Evolutionary conservation across 2,329 filamentous ascomycete genomes (phyloP).

Genomic region (Xylariales sp.): DNA sequence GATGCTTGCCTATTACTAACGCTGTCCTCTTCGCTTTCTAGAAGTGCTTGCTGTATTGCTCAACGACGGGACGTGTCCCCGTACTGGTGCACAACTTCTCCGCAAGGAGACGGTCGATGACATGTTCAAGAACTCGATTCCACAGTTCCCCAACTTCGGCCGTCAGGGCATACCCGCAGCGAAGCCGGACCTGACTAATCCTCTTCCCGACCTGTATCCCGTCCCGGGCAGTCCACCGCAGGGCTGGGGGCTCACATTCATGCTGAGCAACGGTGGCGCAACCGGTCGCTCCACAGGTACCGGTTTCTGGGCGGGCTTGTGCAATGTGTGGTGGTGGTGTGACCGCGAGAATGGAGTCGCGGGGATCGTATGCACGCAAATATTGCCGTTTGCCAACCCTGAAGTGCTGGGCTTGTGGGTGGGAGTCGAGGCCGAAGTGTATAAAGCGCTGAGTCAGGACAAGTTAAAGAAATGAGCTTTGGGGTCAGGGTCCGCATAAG

Average conservation of each 20-base stretch:
- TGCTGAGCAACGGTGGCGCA: slow-evolving; percentile 58
- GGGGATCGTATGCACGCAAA: slow-evolving; percentile 62
- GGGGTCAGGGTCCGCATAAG: background rate
- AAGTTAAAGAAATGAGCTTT: slow-evolving; percentile 1
- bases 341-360: slow-evolving; percentile 70
- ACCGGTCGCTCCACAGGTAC: slow-evolving; percentile 66
- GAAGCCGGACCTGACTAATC: slow-evolving; percentile 62
- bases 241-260: slow-evolving; percentile 72
- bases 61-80: slow-evolving; percentile 71
- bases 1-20: background rate
- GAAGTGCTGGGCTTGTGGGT: slow-evolving; percentile 57
- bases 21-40: slow-evolving; percentile 40
- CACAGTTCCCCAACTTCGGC: slow-evolving; percentile 64
- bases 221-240: slow-evolving; percentile 61
- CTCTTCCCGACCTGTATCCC: slow-evolving; percentile 62
- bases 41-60: slow-evolving; percentile 71
- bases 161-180: slow-evolving; percentile 57
- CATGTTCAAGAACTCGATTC: slow-evolving; percentile 74
- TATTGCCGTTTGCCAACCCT: slow-evolving; percentile 61
- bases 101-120: slow-evolving; percentile 66
- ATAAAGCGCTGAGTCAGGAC: slow-evolving; percentile 41
- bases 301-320: slow-evolving; percentile 67
- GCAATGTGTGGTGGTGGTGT: slow-evolving; percentile 72
- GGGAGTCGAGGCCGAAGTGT: slow-evolving; percentile 54
- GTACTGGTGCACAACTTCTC: slow-evolving; percentile 66